Percentiles rank a stretch among this genome's conserved stretches.
Conservation (phyloP, 495 filamentous ascomycete genomes). For the Neurospora sp. region DNA sequence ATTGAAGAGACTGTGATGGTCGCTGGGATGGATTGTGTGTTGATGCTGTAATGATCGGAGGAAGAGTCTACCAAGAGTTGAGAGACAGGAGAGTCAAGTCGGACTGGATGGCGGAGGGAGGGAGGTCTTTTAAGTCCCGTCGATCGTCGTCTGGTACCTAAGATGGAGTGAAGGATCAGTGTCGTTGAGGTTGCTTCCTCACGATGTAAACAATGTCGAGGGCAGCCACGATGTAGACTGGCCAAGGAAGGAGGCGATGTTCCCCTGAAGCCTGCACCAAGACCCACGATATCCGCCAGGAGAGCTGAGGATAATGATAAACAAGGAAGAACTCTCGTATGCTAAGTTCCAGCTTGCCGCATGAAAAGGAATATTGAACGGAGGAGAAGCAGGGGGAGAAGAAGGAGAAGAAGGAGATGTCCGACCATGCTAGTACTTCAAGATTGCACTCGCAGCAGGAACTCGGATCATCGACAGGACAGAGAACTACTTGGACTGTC, state of each 20-base stretch:
- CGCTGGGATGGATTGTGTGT: slow-evolving; percentile 28
- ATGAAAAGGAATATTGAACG: neutral
- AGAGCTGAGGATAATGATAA: neutral
- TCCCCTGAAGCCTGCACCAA: neutral
- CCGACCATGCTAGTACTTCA: neutral
- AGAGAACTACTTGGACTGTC: neutral
- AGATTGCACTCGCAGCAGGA: neutral
- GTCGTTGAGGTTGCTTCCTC: slow-evolving; percentile 1
- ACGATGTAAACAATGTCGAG: slow-evolving; percentile 1
- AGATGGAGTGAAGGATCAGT: neutral
- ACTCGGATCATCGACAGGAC: neutral
- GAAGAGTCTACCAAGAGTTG: slow-evolving; percentile 34
- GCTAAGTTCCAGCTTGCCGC: neutral
- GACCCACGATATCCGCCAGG: neutral
- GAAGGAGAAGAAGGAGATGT: neutral
- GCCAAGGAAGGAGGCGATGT: neutral
- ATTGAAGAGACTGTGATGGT: slow-evolving; percentile 36
- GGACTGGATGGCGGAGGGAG: neutral
- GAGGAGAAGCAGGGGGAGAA: neutral
- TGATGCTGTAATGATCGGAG: slow-evolving; percentile 44
- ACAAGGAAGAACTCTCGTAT: neutral
- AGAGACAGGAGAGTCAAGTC: slow-evolving; percentile 21
- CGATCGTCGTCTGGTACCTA: neutral
- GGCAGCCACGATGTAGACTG: neutral
- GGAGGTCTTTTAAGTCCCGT: neutral